Evolutionary conservation across 176 grass and related monocot genomes (phyloP).

Genomic region (Carex kokanica): DNA sequence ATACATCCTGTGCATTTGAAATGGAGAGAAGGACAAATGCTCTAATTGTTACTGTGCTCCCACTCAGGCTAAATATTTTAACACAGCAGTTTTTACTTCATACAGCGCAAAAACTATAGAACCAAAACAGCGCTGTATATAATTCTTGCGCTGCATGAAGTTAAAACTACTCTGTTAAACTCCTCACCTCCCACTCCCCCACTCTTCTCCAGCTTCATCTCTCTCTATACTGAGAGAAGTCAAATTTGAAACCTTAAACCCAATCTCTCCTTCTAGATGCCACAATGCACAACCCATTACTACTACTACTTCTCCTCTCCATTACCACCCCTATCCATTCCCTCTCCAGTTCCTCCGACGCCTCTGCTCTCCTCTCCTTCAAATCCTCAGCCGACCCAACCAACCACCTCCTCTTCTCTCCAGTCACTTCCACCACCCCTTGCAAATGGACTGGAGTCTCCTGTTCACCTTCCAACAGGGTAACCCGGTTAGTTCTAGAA

Average conservation of each 20-base stretch:
- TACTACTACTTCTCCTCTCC: constrained; percentile 1
- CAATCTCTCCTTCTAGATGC: background rate
- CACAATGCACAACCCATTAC: background rate
- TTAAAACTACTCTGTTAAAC: too few relatives aligned
- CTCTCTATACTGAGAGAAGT: background rate
- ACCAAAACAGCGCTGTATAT: too few relatives aligned
- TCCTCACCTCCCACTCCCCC: background rate
- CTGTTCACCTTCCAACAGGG: constrained; percentile 32
- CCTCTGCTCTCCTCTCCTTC: constrained; percentile 44
- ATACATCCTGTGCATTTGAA: background rate
- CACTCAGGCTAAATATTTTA: too few relatives aligned
- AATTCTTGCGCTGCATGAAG: too few relatives aligned
- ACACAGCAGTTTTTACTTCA: too few relatives aligned
- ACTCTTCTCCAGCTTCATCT: background rate
- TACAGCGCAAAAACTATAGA: too few relatives aligned
- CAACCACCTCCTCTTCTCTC: constrained; percentile 32
- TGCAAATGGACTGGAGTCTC: constrained; percentile 47
- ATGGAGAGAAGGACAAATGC: background rate
- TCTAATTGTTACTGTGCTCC: background rate
- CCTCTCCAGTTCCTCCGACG: constrained; percentile 13
- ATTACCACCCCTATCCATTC: background rate
- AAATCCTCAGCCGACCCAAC: constrained; percentile 65
- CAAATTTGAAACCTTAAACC: constrained; percentile 9
- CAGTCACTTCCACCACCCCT: background rate
- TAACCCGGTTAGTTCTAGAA: constrained; percentile 76